Base-by-base conservation (phyloP, 176 grass and related monocot genomes). In the Ananas comosus region DNA sequence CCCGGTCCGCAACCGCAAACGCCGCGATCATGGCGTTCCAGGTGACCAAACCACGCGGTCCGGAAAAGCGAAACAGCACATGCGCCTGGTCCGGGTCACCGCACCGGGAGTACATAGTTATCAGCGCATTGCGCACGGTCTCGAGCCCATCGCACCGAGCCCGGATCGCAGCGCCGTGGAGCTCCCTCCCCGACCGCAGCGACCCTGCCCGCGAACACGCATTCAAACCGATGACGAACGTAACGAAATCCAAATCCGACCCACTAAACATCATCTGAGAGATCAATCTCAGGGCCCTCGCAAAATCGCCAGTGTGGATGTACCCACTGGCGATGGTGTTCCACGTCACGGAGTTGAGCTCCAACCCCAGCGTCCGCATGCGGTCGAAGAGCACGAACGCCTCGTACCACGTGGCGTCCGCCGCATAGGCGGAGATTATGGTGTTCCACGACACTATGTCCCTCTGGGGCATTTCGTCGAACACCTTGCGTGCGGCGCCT, bases 21-120 rank as follows among this genome's bases (percentile, higher is more conserved):
- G 81, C 76, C 13, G 85, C 65, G 16, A 91, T 56, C 78, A 91
- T 91, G 0, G 81, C 54, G 25, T 91, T 91, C 88, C 88, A 91
- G n/a, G 88, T 85, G 7, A 88, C 71, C 17, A 91, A 74, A 50
- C 82, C 80, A 17, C 53, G 68, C 42, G 61, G 33, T 19, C 58
- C 59, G 17, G 48, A 50, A 65, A 74, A 73, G 27, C 21, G 51
- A 66, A 91, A 91, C 65, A 91, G 21, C 69, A 58, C 52, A 59
- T 48, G 64, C 67, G 85, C 81, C 63, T 48, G 69, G 6, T 73
- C 75, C 73, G 80, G 71, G 50, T 80, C 48, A 6, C 80, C 82
- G 71, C 88, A 88, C 70, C 85, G 82, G 3, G 75, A 83, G 72
- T 91, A 91, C 88, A 91, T 85, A 0, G 88, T 68, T 51, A 91